Percentiles rank a stretch among this genome's conserved stretches.
These are phyloP conservation scores for Lipomyces lipofer DNA, from an alignment of 805 yeast genomes.

Conservation along the genomic window DNA sequence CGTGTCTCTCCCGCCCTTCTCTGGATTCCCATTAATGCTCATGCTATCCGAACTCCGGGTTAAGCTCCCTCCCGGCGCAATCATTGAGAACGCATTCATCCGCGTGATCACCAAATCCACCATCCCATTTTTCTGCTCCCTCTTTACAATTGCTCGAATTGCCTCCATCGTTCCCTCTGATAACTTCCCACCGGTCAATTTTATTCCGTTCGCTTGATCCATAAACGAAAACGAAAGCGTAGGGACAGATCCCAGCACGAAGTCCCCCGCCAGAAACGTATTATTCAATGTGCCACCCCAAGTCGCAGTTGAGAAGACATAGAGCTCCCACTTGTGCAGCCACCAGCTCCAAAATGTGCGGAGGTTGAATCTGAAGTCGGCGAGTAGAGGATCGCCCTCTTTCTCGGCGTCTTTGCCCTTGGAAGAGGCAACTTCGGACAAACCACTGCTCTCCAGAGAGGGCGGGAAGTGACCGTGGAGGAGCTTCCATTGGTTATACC, in stretches of 20 bases:
- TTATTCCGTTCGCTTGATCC: slow-evolving; percentile 28
- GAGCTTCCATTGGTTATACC: slow-evolving; percentile 27
- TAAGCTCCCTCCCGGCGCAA: slow-evolving; percentile 25
- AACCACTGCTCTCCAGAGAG: slow-evolving; percentile 9
- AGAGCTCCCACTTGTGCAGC: slow-evolving; percentile 32
- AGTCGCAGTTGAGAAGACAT: slow-evolving; percentile 17
- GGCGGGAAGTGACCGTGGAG: slow-evolving; percentile 24
- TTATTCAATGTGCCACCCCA: slow-evolving; percentile 26
- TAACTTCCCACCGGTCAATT: slow-evolving; percentile 16
- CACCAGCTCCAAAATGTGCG: slow-evolving; percentile 31
- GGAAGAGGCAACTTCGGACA: neutral
- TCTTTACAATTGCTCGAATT: slow-evolving; percentile 23
- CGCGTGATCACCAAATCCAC: slow-evolving; percentile 26
- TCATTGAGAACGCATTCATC: slow-evolving; percentile 20
- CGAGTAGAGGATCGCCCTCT: neutral
- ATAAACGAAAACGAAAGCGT: slow-evolving; percentile 29
- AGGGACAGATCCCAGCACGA: slow-evolving; percentile 24
- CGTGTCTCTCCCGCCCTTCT: slow-evolving; percentile 5
- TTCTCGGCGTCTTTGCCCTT: neutral
- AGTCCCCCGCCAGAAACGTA: slow-evolving; percentile 17
- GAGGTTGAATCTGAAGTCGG: slow-evolving; percentile 13
- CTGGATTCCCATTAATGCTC: slow-evolving; percentile 1
- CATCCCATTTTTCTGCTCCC: slow-evolving; percentile 29
- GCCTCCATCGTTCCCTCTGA: slow-evolving; percentile 26
- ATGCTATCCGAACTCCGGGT: neutral